phyloP scores from a whole-genome alignment of 371 early-diverging fungal species.

The Smittium mucronatum region DNA sequence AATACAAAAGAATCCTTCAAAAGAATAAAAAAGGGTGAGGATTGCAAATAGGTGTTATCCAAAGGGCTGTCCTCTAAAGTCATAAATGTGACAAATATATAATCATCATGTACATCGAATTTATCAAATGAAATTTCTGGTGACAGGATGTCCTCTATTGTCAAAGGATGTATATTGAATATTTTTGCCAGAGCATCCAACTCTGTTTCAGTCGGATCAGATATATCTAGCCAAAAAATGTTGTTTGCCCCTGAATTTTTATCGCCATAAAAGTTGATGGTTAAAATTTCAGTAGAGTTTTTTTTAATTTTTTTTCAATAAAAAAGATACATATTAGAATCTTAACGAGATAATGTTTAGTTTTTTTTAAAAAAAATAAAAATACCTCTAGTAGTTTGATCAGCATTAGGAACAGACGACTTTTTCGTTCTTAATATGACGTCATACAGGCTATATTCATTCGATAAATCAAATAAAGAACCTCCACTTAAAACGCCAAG shows the following conservation, averaged over 20 bases:
- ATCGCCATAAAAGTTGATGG: too few species aligned
- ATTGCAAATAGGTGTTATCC: neutral
- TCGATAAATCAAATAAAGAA: neutral
- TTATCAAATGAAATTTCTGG: slow-evolving; percentile 28
- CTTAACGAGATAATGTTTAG: neutral
- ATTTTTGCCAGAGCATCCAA: slow-evolving; percentile 16
- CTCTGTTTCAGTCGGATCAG: slow-evolving; percentile 19
- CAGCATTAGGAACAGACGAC: neutral
- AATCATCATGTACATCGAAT: slow-evolving; percentile 25
- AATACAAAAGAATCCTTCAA: slow-evolving; percentile 25
- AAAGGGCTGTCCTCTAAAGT: slow-evolving; percentile 11
- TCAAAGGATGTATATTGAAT: slow-evolving; percentile 30
- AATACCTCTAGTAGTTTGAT: neutral
- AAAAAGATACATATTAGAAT: neutral
- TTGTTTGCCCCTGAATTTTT: too few species aligned
- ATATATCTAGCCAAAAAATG: slow-evolving; percentile 28
- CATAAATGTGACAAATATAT: slow-evolving; percentile 27
- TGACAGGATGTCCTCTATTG: slow-evolving; percentile 29
- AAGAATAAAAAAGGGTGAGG: slow-evolving; percentile 18
- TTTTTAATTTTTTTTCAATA: neutral
- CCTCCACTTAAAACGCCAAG: neutral
- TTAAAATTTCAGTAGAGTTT: too few species aligned
- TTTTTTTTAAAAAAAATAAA: neutral
- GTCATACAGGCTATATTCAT: neutral
- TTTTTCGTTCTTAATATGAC: neutral